Percentiles rank a stretch among this genome's conserved stretches.
Conservation (phyloP, 805 yeast species). For the Henningerozyma blattae region DNA sequence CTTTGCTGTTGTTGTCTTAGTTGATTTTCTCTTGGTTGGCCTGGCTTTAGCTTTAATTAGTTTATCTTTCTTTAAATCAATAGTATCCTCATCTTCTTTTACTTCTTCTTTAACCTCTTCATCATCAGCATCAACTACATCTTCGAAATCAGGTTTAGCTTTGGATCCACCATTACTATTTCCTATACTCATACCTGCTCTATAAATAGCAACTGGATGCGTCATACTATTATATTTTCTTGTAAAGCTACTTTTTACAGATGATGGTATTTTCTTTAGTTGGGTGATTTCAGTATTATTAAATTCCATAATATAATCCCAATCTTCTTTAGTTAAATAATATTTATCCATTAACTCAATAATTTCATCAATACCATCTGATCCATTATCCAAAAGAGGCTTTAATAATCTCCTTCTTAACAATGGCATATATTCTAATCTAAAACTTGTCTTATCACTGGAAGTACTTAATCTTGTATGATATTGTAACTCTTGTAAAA, state of each 20-base stretch:
- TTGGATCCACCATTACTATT: constrained; percentile 8
- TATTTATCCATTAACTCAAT: constrained; percentile 74
- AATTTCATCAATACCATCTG: constrained; percentile 53
- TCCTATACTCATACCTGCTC: constrained; percentile 50
- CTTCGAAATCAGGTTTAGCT: constrained; percentile 26
- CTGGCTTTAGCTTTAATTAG: constrained; percentile 22
- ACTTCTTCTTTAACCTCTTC: constrained; percentile 19
- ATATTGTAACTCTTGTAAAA: constrained; percentile 78
- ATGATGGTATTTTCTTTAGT: constrained; percentile 55
- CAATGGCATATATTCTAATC: constrained; percentile 65
- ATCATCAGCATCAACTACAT: constrained; percentile 26
- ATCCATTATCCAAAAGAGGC: constrained; percentile 46
- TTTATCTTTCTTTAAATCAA: constrained; percentile 27
- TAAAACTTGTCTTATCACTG: constrained; percentile 59
- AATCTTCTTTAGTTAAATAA: constrained; percentile 79
- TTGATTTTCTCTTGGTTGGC: constrained; percentile 17
- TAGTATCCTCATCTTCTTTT: constrained; percentile 15
- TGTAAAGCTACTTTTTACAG: constrained; percentile 79
- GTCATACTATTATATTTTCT: constrained; percentile 60
- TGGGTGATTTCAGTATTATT: constrained; percentile 24
- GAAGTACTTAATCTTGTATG: constrained; percentile 74
- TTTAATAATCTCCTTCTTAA: constrained; percentile 41
- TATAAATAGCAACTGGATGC: constrained; percentile 81
- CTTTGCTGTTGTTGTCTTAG: constrained; percentile 6
- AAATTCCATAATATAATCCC: constrained; percentile 79